phyloP scores from a whole-genome alignment of 2,329 filamentous ascomycete species.

The Diaporthe ilicicola region DNA sequence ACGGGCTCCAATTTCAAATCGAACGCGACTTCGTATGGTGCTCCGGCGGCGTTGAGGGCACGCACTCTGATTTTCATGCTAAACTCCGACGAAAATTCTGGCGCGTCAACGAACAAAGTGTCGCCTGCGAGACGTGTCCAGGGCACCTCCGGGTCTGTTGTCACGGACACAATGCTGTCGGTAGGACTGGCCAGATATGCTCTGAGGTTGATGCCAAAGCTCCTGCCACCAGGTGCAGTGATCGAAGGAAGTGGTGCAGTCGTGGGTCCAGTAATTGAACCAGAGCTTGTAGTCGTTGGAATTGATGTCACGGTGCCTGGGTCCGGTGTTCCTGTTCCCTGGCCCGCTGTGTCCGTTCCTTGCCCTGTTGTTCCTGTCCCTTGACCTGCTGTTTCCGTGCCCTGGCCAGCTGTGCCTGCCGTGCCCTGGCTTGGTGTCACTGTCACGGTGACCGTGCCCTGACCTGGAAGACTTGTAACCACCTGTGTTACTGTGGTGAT shows the following conservation, averaged over 20 bases:
- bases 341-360: not conserved
- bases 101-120: not conserved
- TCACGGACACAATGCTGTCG: not conserved
- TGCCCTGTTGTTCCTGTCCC: not conserved
- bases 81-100: not conserved
- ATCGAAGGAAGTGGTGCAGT: not conserved
- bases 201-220: not conserved
- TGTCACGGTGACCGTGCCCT: not conserved
- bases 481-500: not conserved
- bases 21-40: not conserved
- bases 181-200: not conserved
- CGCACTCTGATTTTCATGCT: not conserved
- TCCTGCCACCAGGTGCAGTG: not conserved
- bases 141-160: not conserved
- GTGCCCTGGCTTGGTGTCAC: too few relatives aligned
- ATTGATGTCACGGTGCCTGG: not conserved
- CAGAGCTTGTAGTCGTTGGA: not conserved
- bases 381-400: not conserved
- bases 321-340: not conserved
- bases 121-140: not conserved
- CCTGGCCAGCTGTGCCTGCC: too few relatives aligned
- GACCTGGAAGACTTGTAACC: not conserved
- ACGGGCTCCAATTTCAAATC: not conserved
- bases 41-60: not conserved
- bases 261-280: not conserved